Conservation (phyloP, 768 basidiomycete species). For the Mycena metata region DNA sequence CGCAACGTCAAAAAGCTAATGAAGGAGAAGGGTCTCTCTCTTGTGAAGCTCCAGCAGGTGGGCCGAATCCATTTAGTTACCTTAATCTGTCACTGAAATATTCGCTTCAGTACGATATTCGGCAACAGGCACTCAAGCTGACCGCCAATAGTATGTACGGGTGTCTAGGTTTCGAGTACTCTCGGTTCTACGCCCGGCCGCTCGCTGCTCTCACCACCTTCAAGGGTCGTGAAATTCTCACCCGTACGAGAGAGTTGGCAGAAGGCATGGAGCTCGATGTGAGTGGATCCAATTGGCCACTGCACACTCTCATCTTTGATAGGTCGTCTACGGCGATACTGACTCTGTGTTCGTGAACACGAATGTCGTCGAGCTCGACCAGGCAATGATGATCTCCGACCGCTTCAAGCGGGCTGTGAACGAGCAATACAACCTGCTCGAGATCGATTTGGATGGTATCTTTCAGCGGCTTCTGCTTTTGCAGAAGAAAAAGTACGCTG, state of each 20-base stretch:
- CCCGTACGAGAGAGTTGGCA: slow-evolving; percentile 91
- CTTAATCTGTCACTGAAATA: too few relatives aligned
- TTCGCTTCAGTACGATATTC: slow-evolving; percentile 86
- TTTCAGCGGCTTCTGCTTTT: slow-evolving; percentile 93
- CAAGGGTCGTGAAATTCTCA: slow-evolving; percentile 98
- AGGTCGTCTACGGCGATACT: slow-evolving; percentile 99
- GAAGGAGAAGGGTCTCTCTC: slow-evolving; percentile 85
- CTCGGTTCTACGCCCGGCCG: slow-evolving; percentile 95
- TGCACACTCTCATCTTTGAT: background rate
- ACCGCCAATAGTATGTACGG: slow-evolving; percentile 99
- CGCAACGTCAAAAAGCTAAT: slow-evolving; percentile 92
- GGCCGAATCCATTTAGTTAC: too few relatives aligned
- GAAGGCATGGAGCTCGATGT: slow-evolving; percentile 93
- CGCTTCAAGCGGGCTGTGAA: slow-evolving; percentile 98
- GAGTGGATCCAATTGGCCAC: slow-evolving; percentile 44
- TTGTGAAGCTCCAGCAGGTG: slow-evolving; percentile 88
- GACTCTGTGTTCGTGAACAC: slow-evolving; percentile 99
- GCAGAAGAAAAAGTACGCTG: slow-evolving; percentile 99
- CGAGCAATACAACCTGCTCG: slow-evolving; percentile 93
- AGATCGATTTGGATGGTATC: slow-evolving; percentile 95
- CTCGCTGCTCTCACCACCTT: slow-evolving; percentile 98
- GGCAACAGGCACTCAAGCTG: slow-evolving; percentile 95
- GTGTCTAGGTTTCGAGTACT: slow-evolving; percentile 97
- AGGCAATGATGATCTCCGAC: slow-evolving; percentile 91
- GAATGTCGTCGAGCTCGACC: slow-evolving; percentile 87